Conservation (phyloP, 2,329 filamentous ascomycete species). For the Fusarium azukiicola region DNA sequence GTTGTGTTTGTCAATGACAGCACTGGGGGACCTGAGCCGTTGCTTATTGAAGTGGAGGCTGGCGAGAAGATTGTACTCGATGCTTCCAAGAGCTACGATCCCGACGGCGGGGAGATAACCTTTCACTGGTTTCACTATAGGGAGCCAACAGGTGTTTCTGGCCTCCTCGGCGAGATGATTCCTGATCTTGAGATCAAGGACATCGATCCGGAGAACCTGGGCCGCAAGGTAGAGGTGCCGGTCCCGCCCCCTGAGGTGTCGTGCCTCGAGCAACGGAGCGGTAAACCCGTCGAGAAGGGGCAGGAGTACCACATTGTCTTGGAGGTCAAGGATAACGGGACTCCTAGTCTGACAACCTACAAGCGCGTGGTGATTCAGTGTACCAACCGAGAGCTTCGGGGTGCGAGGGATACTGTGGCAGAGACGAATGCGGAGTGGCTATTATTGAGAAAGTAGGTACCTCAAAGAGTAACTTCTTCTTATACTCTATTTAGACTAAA, state of each 20-base stretch:
- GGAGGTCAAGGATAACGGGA: neutral
- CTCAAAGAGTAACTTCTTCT: no score
- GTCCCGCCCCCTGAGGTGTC: neutral
- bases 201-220: neutral
- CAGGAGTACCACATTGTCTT: constrained; percentile 1
- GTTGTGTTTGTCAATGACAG: constrained; percentile 1
- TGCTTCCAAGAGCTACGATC: constrained; percentile 1
- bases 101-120: neutral
- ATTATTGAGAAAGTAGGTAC: neutral
- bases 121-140: constrained; percentile 14
- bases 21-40: neutral
- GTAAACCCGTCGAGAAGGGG: neutral
- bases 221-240: neutral
- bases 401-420: neutral
- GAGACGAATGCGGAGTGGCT: constrained; percentile 3
- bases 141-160: neutral
- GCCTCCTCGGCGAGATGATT: neutral
- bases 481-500: no score
- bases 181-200: neutral
- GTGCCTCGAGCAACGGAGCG: neutral
- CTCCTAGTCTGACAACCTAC: neutral
- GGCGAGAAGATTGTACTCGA: neutral
- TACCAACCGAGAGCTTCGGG: neutral
- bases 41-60: neutral
- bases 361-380: constrained; percentile 4